Base-by-base conservation (phyloP, 192 early-diverging fungal species). In the Coemansia sp. region DNA sequence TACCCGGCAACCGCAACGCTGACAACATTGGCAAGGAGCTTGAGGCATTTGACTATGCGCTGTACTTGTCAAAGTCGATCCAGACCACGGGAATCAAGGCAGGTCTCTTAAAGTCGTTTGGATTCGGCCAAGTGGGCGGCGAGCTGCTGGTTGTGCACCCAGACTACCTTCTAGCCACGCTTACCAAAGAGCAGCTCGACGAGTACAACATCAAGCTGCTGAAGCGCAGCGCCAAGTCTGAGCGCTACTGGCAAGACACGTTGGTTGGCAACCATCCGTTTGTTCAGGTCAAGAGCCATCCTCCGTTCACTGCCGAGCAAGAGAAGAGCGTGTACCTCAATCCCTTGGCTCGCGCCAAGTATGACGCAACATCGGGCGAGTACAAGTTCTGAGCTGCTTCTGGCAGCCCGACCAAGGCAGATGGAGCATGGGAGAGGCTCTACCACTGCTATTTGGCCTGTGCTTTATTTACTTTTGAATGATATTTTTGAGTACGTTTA, bases 101-200 rank as follows among this genome's bases (percentile, higher is more conserved):
- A 13, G 94, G 88, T 76, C 70, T 96, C 55, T 87, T 96, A 71
- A 95, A 95, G 83, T 89, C 88, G 39, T 96, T 96, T 76, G 94
- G 94, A 63, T 96, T 96, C 79, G 93, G 94, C 40, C 93, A 96
- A 79, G 94, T 91, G 63, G 94, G 94, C 59, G 93, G 91, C 75
- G 94, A 96, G 73, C 71, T 94, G 14, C 85, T 96, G 8, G 79
- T 95, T 34, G 74, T 96, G 53, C 93, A 94, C 82, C 90, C 94
- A 11, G 92, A 95, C 75, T 95, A 92, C 73, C 76, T 94, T 33
- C 83, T 93, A 20, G 91, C 84, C 42, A 86, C 89, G 45, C 77
- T 96, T 16, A 85, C 88, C 64, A 84, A 88, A 53, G 65, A 80
- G 56, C 85, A 87, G 65, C 94, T 91, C 66, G 82, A 87, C n/a